A percentile compares a stretch with the other conserved stretches of the same genome.
These are phyloP conservation scores for Tremellales sp. DNA, from an alignment of 1,284 basidiomycete species.

Conservation along the genomic window DNA sequence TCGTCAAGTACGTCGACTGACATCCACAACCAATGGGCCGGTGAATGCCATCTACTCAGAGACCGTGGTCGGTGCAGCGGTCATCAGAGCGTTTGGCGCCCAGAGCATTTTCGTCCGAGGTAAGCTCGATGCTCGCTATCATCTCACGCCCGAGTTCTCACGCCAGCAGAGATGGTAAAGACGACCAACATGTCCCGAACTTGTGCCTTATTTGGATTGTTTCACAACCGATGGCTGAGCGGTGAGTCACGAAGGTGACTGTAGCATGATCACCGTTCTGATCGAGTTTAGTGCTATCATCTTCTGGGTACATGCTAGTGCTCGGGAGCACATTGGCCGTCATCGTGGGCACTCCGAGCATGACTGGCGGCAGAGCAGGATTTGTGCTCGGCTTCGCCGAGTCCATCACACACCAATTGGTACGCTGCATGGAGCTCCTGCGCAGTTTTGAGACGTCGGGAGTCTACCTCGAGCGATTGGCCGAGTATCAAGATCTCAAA, in stretches of 20 bases:
- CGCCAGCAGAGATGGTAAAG: slow-evolving; percentile 22
- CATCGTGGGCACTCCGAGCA: slow-evolving; percentile 1
- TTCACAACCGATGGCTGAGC: slow-evolving; percentile 21
- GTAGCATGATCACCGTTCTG: neutral
- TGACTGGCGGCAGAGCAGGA: slow-evolving; percentile 27
- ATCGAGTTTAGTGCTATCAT: neutral
- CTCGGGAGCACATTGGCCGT: neutral
- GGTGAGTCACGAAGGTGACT: neutral
- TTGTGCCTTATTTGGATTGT: slow-evolving; percentile 14
- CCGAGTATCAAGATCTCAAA: slow-evolving; percentile 56
- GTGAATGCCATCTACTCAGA: slow-evolving; percentile 36
- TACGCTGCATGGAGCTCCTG: slow-evolving; percentile 15
- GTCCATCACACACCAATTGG: slow-evolving; percentile 17
- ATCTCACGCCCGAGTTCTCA: too few relatives aligned
- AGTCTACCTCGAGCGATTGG: slow-evolving; percentile 60
- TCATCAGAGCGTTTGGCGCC: slow-evolving; percentile 31
- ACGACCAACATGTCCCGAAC: slow-evolving; percentile 26
- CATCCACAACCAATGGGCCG: slow-evolving; percentile 22
- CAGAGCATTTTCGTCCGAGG: slow-evolving; percentile 26
- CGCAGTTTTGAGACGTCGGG: slow-evolving; percentile 43
- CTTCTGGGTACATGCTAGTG: neutral
- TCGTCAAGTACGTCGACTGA: slow-evolving; percentile 23
- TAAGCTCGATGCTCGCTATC: slow-evolving; percentile 2
- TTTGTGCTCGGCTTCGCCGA: slow-evolving; percentile 30
- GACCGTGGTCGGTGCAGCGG: slow-evolving; percentile 32